phyloP scores from a whole-genome alignment of 805 yeast species.

The Saturnispora mendoncae region DNA sequence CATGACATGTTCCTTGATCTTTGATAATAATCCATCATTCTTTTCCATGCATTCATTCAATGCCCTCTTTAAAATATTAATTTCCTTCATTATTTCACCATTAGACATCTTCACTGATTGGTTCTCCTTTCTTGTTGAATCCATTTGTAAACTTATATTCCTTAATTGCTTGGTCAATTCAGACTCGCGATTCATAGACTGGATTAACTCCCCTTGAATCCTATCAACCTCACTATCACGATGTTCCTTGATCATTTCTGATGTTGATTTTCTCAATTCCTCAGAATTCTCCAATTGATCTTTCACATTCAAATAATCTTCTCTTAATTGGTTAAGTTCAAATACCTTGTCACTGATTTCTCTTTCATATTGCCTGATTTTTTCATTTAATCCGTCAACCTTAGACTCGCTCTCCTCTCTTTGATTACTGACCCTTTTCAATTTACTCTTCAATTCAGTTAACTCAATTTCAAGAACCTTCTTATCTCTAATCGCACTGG shows the following conservation, averaged over 20 bases:
- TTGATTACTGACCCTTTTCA: conserved; percentile 44
- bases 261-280: conserved; percentile 27
- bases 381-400: conserved; percentile 43
- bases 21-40: conserved; percentile 33
- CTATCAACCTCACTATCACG: conserved; percentile 44
- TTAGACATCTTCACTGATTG: conserved; percentile 33
- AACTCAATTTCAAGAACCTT: conserved; percentile 43
- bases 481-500: conserved; percentile 55
- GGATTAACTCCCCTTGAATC: conserved; percentile 44
- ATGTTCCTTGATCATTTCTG: conserved; percentile 22
- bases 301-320: conserved; percentile 40
- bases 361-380: conserved; percentile 45
- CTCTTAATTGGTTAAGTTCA: conserved; percentile 42
- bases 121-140: conserved; percentile 40
- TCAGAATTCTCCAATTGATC: conserved; percentile 43
- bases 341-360: conserved; percentile 47
- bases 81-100: conserved; percentile 34
- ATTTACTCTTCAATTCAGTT: conserved; percentile 38
- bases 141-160: conserved; percentile 50
- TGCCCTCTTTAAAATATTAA: conserved; percentile 33
- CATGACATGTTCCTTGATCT: conserved; percentile 38
- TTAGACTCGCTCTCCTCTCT: conserved; percentile 43
- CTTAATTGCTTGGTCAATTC: conserved; percentile 56
- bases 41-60: conserved; percentile 35
- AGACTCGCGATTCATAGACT: conserved; percentile 55